Conservation (phyloP, 352 stramenopile genomes). For the Globisporangium orthogonon region DNA sequence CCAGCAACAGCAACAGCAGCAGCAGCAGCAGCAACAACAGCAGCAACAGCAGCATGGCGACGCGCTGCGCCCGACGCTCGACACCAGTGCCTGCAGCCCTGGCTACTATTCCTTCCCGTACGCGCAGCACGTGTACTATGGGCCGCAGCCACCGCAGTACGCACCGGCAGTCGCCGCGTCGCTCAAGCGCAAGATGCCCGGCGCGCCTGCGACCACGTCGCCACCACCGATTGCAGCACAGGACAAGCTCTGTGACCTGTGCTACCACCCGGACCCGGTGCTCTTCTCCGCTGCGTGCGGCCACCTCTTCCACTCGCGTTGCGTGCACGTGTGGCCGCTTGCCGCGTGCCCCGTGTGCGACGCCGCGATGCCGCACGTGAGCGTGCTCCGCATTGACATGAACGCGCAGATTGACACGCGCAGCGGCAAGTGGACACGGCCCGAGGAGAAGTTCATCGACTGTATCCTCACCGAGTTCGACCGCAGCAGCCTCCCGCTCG, state of each 20-base stretch:
- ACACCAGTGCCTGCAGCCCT: slow-evolving; percentile 9
- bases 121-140: slow-evolving; percentile 1
- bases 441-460: slow-evolving; percentile 84
- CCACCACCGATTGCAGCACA: slow-evolving; percentile 3
- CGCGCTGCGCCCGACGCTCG: slow-evolving; percentile 20
- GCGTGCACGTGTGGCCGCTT: slow-evolving; percentile 74
- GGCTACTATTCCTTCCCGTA: slow-evolving; percentile 10
- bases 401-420: slow-evolving; percentile 58
- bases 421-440: slow-evolving; percentile 80
- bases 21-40: slow-evolving; percentile 7
- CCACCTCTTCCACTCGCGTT: slow-evolving; percentile 84
- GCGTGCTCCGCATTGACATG: slow-evolving; percentile 68
- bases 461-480: slow-evolving; percentile 80
- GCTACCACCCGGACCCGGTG: slow-evolving; percentile 74
- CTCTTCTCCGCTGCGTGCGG: slow-evolving; percentile 63
- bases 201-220: slow-evolving; percentile 10
- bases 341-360: slow-evolving; percentile 57
- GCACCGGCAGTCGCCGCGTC: slow-evolving; percentile 17
- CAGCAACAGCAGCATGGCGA: slow-evolving; percentile 27
- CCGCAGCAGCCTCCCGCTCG: slow-evolving; percentile 61
- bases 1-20: slow-evolving; percentile 11
- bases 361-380: slow-evolving; percentile 45
- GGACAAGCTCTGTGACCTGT: slow-evolving; percentile 63
- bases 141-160: slow-evolving; percentile 7
- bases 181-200: slow-evolving; percentile 36